Conservation (phyloP, 805 yeast genomes). For the Candida mattraensis region DNA sequence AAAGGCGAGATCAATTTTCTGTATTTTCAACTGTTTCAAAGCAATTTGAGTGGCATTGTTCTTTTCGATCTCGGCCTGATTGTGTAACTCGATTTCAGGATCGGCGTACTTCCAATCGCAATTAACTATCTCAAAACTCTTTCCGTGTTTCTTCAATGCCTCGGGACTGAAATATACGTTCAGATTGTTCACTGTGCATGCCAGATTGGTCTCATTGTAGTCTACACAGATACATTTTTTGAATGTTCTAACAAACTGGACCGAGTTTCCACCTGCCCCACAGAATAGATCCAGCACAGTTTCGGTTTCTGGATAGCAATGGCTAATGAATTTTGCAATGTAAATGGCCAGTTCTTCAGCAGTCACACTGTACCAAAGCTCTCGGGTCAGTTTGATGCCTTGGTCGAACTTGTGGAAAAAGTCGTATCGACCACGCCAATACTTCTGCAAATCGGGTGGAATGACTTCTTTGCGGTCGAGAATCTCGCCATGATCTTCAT, state of each 20-base stretch:
- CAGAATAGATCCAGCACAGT: constrained; percentile 68
- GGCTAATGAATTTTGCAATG: constrained; percentile 51
- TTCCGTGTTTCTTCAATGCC: constrained; percentile 49
- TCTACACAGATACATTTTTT: constrained; percentile 63
- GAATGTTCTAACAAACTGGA: constrained; percentile 67
- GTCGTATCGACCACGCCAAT: constrained; percentile 60
- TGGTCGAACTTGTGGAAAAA: constrained; percentile 65
- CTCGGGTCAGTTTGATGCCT: constrained; percentile 67
- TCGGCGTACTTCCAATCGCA: constrained; percentile 20
- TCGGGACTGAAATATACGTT: constrained; percentile 43
- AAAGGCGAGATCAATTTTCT: constrained; percentile 52
- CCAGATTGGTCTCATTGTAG: constrained; percentile 54
- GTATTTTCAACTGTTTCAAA: constrained; percentile 6
- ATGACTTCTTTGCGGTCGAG: constrained; percentile 14
- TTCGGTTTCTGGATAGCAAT: constrained; percentile 49
- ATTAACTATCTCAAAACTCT: constrained; percentile 40
- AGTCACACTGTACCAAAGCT: constrained; percentile 86
- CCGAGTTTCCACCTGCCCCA: constrained; percentile 87
- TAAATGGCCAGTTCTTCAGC: constrained; percentile 72
- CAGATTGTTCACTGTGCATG: constrained; percentile 68
- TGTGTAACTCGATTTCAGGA: constrained; percentile 3
- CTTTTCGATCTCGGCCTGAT: constrained; percentile 8
- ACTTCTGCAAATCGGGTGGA: constrained; percentile 46
- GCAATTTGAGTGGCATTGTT: constrained; percentile 15
- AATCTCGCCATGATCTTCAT: constrained; percentile 8